Conservation (phyloP, 495 filamentous ascomycete species). For the Penicillium argentinense region DNA sequence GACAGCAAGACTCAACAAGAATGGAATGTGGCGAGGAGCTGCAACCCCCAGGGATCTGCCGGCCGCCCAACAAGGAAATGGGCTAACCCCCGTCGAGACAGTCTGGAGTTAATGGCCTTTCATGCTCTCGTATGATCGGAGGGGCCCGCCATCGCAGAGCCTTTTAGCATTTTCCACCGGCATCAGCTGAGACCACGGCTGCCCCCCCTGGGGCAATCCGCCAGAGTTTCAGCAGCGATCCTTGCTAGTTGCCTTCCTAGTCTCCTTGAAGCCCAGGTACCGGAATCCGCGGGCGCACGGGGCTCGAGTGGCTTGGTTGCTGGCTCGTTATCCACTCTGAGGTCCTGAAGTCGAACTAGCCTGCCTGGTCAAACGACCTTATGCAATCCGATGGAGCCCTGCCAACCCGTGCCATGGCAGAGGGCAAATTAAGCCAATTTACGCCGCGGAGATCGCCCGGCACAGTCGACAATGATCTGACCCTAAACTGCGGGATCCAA, state of each 20-base stretch:
- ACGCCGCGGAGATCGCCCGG: constrained; percentile 11
- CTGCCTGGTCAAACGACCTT: constrained; percentile 14
- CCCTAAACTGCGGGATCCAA: constrained; percentile 4
- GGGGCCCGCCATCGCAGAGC: neutral
- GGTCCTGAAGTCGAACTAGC: too few species aligned
- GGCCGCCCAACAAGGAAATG: constrained; percentile 23
- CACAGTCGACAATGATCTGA: constrained; percentile 8
- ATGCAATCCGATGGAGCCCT: constrained; percentile 14
- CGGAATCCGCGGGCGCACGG: neutral
- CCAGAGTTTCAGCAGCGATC: constrained; percentile 18
- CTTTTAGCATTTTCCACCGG: constrained; percentile 6
- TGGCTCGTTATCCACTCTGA: too few species aligned
- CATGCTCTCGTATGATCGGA: constrained; percentile 2
- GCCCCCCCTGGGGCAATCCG: constrained; percentile 6
- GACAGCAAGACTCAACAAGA: too few species aligned
- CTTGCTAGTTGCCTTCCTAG: constrained; percentile 23
- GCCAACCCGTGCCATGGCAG: neutral
- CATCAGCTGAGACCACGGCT: constrained; percentile 21
- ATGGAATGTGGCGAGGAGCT: constrained; percentile 14
- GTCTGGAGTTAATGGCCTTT: constrained; percentile 3
- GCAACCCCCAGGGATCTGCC: constrained; percentile 18
- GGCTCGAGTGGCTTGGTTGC: neutral
- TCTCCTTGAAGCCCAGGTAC: constrained; percentile 10
- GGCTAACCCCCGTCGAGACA: neutral
- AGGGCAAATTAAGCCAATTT: constrained; percentile 10